Base-by-base conservation (phyloP, 225 moss, liverwort and hornwort genomes). In the Polytrichum formosum region DNA sequence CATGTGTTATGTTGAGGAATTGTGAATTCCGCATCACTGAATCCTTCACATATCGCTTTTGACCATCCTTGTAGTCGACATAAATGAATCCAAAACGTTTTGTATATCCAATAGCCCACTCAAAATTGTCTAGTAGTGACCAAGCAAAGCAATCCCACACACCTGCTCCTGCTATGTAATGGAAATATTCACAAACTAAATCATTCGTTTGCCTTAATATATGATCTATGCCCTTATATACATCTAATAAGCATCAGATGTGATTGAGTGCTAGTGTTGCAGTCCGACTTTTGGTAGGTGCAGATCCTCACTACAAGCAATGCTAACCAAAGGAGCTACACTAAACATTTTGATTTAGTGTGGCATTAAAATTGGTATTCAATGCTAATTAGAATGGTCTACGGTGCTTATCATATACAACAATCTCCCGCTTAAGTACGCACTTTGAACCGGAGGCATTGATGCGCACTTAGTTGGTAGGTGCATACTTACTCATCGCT, bases 61-160 rank as follows among this genome's bases (percentile, higher is more conserved):
- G n/a, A 21, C 54, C 60, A 56, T 75, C 62, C 25, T 75, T 27
- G 53, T 75, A 75, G 56, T 75, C 75, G 16, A 75, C 75, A 6
- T 58, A 75, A 21, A 68, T 54, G 1, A 75, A 61, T 28, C 75
- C 69, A 54, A 75, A 75, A 0, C 69, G 75, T 54, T 55, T 61
- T 62, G 75, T 68, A 69, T 75, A 69, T 2, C 75, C 75, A 1
- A 67, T 26, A 19, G 58, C 67, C 75, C 75, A 75, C 62, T 75
- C 75, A 30, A 75, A 75, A 62, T 75, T 75, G 37, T 75, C 75
- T 60, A 75, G 18, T 28, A 75, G 25, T 21, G 75, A 75, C 75
- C 75, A 75, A 13, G 68, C 75, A 68, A 69, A 75, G 68, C 69
- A 75, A 4, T 68, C 75, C 13, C 75, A 68, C 26, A 75, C 61